Percentiles rank a stretch among this genome's conserved stretches.
phyloP scores from a whole-genome alignment of 805 yeast species.

The Lipomyces sp. region DNA sequence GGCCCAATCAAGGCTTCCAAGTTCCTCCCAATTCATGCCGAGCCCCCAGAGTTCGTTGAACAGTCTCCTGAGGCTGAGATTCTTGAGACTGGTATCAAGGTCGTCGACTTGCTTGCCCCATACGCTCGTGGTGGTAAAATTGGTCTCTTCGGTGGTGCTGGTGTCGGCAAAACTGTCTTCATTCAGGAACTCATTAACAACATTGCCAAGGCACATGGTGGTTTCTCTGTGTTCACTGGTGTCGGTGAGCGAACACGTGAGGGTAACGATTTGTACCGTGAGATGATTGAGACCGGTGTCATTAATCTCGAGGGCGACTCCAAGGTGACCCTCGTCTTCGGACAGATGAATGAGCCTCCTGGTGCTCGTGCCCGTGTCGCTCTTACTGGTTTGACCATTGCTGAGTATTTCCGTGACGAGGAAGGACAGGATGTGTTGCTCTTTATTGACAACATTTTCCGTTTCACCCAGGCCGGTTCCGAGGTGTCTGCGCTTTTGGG shows the following conservation, averaged over 20 bases:
- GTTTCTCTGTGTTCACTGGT: slow-evolving; percentile 99
- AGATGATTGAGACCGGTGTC: slow-evolving; percentile 99
- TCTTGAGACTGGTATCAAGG: slow-evolving; percentile 98
- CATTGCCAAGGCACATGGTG: slow-evolving; percentile 99
- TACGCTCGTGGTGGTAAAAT: slow-evolving; percentile 99
- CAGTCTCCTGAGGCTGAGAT: slow-evolving; percentile 98
- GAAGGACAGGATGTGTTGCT: slow-evolving; percentile 99
- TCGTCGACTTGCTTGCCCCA: slow-evolving; percentile 98
- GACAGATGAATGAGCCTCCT: slow-evolving; percentile 99
- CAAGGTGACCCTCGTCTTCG: slow-evolving; percentile 98
- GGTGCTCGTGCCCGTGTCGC: slow-evolving; percentile 99
- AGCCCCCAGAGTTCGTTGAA: slow-evolving; percentile 93
- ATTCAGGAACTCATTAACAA: slow-evolving; percentile 99
- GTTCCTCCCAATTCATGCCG: slow-evolving; percentile 98
- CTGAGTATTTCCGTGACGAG: slow-evolving; percentile 99
- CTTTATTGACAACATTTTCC: slow-evolving; percentile 99
- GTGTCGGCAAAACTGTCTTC: slow-evolving; percentile 99
- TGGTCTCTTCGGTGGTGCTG: slow-evolving; percentile 99
- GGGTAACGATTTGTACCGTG: slow-evolving; percentile 99
- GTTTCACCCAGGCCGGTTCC: slow-evolving; percentile 99
- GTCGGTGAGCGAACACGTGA: slow-evolving; percentile 99
- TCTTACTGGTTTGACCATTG: slow-evolving; percentile 98
- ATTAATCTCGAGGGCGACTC: slow-evolving; percentile 99
- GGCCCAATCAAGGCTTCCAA: slow-evolving; percentile 94
- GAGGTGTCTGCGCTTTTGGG: slow-evolving; percentile 99